Evolutionary conservation across 768 basidiomycete species (phyloP), one percentile per base, ranked within the genome.

Genomic region (Termitomyces sp.): DNA sequence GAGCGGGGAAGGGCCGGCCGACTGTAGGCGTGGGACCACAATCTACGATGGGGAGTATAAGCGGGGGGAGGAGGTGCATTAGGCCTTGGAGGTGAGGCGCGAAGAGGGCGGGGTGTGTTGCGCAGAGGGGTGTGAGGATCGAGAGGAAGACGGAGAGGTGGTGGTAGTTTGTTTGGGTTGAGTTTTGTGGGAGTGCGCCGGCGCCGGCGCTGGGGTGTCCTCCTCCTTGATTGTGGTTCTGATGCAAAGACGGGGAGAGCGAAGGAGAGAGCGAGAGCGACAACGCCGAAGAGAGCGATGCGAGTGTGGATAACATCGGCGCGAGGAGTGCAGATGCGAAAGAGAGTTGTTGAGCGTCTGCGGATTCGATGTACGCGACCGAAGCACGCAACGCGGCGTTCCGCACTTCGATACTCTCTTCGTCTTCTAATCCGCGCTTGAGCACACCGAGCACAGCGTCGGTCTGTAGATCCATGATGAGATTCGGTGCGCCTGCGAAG

Each of bases 381-480:
- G 87, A 84, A 0, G 90, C 89, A 3, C 84, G 78, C 15, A 93
- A 81, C 1, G 91, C 85, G 0, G 91, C 87, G 38, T 86, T 85
- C 8, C 90, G 85, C 58, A 92, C 89, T 87, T 91, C 67, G 0
- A 48, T 33, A 51, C 22, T 22, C 22, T 86, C 79, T 4, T 75
- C 69, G 66, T 92, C 91, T 70, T 87, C 83, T 32, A 93, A 70
- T 0, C 91, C 91, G 22, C 81, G 79, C 63, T 86, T 83, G 46
- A 92, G 83, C 6, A 91, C 84, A 1, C 79, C 76, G 38, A 91
- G 69, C 0, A 92, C 89, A 0, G 83, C 83, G 35, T 90, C 88
- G 4, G 84, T 82, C 70, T 90, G 86, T 20, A 93, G 78, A 71
- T 92, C 89, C 79, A 89, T 85, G 40, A 92, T 82, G 32, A 92